A percentile compares a stretch with the other conserved stretches of the same genome.
These are phyloP conservation scores for Fragaria vesca DNA, from an alignment of 306 rosid species.

Conservation along the genomic window DNA sequence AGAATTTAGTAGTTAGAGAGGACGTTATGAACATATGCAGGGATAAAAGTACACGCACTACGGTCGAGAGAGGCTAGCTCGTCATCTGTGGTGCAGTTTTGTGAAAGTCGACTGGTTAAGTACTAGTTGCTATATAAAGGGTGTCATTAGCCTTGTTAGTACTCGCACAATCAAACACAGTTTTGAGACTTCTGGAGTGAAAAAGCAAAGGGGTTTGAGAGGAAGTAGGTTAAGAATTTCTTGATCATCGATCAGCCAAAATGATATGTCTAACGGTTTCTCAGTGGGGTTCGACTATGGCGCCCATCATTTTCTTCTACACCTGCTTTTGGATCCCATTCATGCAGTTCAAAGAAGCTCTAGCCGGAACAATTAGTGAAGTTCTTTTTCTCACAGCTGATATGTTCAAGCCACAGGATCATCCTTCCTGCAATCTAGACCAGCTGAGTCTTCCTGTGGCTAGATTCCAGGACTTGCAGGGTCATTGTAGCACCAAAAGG, in stretches of 20 bases:
- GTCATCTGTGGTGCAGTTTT: too few relatives aligned
- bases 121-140: not conserved
- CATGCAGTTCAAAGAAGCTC: slow-evolving; percentile 36
- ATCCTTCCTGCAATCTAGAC: not conserved
- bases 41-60: too few relatives aligned
- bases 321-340: slow-evolving; percentile 67
- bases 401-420: not conserved
- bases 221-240: not conserved
- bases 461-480: slow-evolving; percentile 42
- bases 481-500: not conserved
- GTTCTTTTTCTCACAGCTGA: not conserved
- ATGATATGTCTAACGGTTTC: slow-evolving; percentile 54
- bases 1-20: too few relatives aligned
- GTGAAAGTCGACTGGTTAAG: too few relatives aligned
- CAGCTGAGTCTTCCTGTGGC: slow-evolving; percentile 34
- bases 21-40: too few relatives aligned
- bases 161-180: not conserved
- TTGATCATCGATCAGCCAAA: not conserved
- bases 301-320: slow-evolving; percentile 46
- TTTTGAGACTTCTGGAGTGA: not conserved
- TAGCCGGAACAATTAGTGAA: slow-evolving; percentile 20
- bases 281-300: slow-evolving; percentile 42
- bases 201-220: not conserved
- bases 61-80: too few relatives aligned
- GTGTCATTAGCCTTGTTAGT: not conserved